These are phyloP conservation scores for Domatiomyces globalis DNA, from an alignment of 2,329 filamentous ascomycete species.

Conservation along the genomic window DNA sequence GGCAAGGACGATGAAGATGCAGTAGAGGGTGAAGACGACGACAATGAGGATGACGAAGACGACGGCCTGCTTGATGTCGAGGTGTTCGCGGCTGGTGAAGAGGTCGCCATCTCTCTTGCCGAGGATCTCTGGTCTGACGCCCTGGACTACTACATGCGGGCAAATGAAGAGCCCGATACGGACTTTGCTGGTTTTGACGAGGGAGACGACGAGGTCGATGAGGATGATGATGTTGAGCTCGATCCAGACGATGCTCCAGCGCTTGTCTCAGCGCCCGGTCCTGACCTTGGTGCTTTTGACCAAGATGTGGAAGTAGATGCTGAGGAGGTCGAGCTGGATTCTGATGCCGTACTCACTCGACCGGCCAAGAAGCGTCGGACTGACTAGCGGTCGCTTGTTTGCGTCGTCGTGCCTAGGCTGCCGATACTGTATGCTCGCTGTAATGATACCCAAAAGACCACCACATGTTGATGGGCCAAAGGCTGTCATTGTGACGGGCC, in stretches of 20 bases:
- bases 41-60: constrained; percentile 44
- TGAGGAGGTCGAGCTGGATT: constrained; percentile 20
- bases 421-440: not conserved
- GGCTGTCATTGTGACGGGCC: not conserved
- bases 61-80: constrained; percentile 57
- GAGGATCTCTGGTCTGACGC: constrained; percentile 51
- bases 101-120: constrained; percentile 62
- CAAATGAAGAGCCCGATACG: constrained; percentile 29
- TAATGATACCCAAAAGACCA: not conserved
- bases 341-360: constrained; percentile 17
- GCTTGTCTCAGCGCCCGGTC: constrained; percentile 17
- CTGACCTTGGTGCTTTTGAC: not conserved
- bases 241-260: constrained; percentile 36
- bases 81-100: constrained; percentile 77
- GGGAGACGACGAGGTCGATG: constrained; percentile 35
- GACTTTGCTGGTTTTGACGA: constrained; percentile 55
- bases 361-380: constrained; percentile 18
- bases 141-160: constrained; percentile 16
- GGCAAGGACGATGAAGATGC: constrained; percentile 37
- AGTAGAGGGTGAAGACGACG: constrained; percentile 33
- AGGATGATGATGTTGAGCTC: constrained; percentile 44
- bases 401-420: not conserved
- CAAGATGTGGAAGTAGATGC: not conserved
- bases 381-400: not conserved
- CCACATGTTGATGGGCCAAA: not conserved